A percentile compares a stretch with the other conserved stretches of the same genome.
These are phyloP conservation scores for Kalanchoe fedtschenkoi DNA, from an alignment of 164 flowering plant species.

Conservation along the genomic window DNA sequence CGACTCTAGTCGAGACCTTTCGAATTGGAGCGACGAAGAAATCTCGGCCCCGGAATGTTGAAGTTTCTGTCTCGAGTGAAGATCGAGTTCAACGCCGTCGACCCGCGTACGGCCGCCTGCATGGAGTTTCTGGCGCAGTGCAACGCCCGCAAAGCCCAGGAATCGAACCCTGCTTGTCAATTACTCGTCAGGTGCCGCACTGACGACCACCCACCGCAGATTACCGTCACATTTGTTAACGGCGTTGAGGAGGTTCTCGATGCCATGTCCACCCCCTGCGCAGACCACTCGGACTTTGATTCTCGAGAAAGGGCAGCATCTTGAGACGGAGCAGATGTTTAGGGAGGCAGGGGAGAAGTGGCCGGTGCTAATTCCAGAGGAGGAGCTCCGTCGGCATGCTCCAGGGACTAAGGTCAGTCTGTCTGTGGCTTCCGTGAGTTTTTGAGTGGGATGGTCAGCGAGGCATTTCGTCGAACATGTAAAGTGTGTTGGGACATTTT, in stretches of 20 bases:
- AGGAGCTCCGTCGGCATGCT: conserved; percentile 42
- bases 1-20: too few species aligned
- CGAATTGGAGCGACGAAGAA: too few species aligned
- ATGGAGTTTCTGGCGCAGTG: conserved; percentile 93
- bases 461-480: conserved; percentile 23
- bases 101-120: conserved; percentile 69
- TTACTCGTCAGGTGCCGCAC: conserved; percentile 73
- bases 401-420: conserved; percentile 65
- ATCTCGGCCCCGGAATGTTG: conserved; percentile 32
- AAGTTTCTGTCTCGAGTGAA: conserved; percentile 77
- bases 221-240: conserved; percentile 77
- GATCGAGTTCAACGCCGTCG: conserved; percentile 84
- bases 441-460: background rate
- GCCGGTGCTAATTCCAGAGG: conserved; percentile 83
- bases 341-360: conserved; percentile 79
- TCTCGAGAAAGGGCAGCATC: conserved; percentile 62
- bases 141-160: conserved; percentile 81
- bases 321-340: conserved; percentile 92
- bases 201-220: conserved; percentile 80
- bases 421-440: background rate
- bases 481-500: too few species aligned
- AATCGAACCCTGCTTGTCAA: conserved; percentile 81
- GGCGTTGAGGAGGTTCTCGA: conserved; percentile 75
- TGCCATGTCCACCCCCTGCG: conserved; percentile 68
- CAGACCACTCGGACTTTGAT: conserved; percentile 56